Evolutionary conservation across 495 filamentous ascomycete species (phyloP), one percentile per base, ranked within the genome.

Genomic region (Hypoxylon fragiforme): DNA sequence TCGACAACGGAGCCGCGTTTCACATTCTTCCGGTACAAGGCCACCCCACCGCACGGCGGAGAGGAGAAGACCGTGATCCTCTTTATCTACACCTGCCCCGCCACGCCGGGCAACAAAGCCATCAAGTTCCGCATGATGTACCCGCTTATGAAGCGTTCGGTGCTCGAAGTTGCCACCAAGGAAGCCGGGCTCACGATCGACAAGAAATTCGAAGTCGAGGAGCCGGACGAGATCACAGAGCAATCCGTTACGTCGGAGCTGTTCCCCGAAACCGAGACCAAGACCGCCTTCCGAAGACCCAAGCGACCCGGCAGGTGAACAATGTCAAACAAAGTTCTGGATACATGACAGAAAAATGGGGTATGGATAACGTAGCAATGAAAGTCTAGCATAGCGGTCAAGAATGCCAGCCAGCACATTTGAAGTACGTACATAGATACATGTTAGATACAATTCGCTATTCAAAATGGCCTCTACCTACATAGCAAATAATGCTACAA

Each of bases 81-180:
- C 21, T 98, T 97, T 76, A 85, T 97, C 64, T 97, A 96, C 71
- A 96, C 91, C 5, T 97, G 92, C 64, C 94, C 94, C 3, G 77
- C 80, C 2, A 82, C 73, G 3, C 83, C 85, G 0, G 75, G 73
- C 26, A 73, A 62, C 41, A 76, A 77, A 62, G 89, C 87, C 59
- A 89, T 97, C 74, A 96, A 91, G 72, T 90, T 91, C 68, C 84
- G 91, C 43, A 98, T 98, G 94, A 73, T 97, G 57, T 96, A 97
- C 69, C 90, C 95, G 24, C 85, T 89, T 26, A 88, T 88, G 59
- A 89, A 90, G 65, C 80, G 81, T 22, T 82, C 81, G 28, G 89
- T 90, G 5, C 74, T 95, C 34, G 66, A 74, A 12, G 64, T 90
- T 22, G 90, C 89, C 11, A 78, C 81, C 53, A 77, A 76, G 31